These are phyloP conservation scores for Talaromyces stipitatus DNA, from an alignment of 495 filamentous ascomycete genomes.

Conservation along the genomic window DNA sequence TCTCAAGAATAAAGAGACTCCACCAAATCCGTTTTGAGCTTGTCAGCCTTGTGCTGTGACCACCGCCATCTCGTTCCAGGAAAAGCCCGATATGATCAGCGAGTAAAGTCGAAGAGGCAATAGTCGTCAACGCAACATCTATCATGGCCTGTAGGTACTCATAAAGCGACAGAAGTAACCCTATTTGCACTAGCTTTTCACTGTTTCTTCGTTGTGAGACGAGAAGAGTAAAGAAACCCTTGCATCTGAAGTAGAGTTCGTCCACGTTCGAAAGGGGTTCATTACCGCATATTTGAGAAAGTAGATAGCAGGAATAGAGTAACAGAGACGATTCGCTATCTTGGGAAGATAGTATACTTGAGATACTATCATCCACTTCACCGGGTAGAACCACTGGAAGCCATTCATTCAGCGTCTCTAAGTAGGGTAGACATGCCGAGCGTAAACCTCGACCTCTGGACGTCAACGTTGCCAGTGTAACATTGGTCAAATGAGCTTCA, in stretches of 20 bases:
- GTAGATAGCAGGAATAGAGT: neutral
- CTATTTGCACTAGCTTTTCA: slow-evolving; percentile 1
- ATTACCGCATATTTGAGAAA: neutral
- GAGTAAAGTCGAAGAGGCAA: neutral
- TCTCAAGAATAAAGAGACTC: slow-evolving; percentile 2
- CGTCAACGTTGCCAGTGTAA: neutral
- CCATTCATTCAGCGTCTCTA: slow-evolving; percentile 2
- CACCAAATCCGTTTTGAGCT: neutral
- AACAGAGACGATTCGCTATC: slow-evolving; percentile 1
- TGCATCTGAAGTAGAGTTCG: neutral
- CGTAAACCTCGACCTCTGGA: neutral
- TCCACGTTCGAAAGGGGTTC: neutral
- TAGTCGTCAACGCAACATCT: neutral
- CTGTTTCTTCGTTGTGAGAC: neutral
- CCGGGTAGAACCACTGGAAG: neutral
- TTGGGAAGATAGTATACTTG: neutral
- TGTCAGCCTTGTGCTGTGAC: neutral
- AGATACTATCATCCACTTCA: neutral
- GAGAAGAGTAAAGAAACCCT: slow-evolving; percentile 1
- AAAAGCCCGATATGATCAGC: neutral
- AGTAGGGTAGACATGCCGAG: neutral
- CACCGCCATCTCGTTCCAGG: neutral
- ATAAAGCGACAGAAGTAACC: slow-evolving; percentile 1
- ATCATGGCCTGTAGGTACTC: slow-evolving; percentile 2
- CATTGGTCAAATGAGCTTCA: neutral